Base-by-base conservation (phyloP, 495 filamentous ascomycete genomes). In the Mycothermus thermophilus region DNA sequence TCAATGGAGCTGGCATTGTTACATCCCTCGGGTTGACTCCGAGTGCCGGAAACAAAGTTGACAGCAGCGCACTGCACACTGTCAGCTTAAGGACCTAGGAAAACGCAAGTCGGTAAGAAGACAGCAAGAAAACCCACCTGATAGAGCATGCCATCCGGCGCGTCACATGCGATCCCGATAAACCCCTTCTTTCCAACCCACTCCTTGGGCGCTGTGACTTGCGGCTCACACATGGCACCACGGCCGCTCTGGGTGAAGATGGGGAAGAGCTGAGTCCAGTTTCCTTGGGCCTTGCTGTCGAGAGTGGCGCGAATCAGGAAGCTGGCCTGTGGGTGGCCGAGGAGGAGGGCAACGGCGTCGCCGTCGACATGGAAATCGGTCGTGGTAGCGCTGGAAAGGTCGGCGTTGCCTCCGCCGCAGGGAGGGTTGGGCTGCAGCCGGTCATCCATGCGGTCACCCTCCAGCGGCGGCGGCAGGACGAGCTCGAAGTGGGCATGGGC, bases 21-120 rank as follows among this genome's bases (percentile, higher is more conserved):
- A 51, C 69, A 73, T 7, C 33, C 2, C 8, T 40, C 40, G 7
- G 0, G 40, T 15, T 3, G 34, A 3, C 0, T 41, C 27, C 31
- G 30, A 22, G 41, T 44, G 17, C 68, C 69, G 11, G 52, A 41
- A 23, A 72, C 60, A 39, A 72, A 70, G 42, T 62, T 59, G 41
- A 71, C 63, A 17, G 60, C 55, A 15, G 64, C 52, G 35, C 69
- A 73, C 69, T 14, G 64, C 52, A 35, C 69, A 73, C 69, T 72
- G 18, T 19, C 16, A 23, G 12, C 0, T 19, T 5, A 7, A 32
- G 30, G 1, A 8, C 7, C 24, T 21, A n/a, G 23, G 30, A 24
- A 11, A 25, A 14, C 9, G 15, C 12, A 16, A 36, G 9, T 10
- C 34, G 5, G 37, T 14, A 26, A 9, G 17, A 12, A 3, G 20